A percentile compares a stretch with the other conserved stretches of the same genome.
Conservation (phyloP, 2,329 filamentous ascomycete genomes). For the Aureobasidium sp. region DNA sequence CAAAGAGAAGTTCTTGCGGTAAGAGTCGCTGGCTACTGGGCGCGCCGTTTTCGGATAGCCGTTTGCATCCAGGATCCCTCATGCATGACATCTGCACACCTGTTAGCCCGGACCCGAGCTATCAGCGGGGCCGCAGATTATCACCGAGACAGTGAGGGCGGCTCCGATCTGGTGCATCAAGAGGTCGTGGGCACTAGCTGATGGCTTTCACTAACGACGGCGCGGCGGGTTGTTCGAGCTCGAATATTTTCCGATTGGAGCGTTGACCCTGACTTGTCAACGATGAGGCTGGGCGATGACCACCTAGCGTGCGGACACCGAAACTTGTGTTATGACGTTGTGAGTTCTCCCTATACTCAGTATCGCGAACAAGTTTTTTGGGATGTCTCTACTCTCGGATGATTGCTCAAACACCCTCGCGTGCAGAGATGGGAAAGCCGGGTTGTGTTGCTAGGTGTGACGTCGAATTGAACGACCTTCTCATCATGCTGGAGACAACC, state of each 20-base stretch:
- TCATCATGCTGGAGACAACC: neutral
- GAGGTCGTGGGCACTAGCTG: neutral
- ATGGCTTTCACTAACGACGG: neutral
- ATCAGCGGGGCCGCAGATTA: conserved; percentile 2
- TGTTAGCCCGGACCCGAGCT: neutral
- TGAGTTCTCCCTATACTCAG: too few species aligned
- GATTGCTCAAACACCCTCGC: neutral
- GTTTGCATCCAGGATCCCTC: neutral
- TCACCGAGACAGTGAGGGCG: neutral
- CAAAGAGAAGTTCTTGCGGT: neutral
- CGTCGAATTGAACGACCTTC: neutral
- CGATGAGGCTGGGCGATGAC: too few species aligned
- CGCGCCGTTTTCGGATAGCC: neutral
- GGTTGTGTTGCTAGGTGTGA: neutral
- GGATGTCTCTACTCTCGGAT: too few species aligned
- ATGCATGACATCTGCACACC: conserved; percentile 6
- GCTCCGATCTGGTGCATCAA: neutral
- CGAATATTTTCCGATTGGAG: neutral
- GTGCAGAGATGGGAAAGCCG: neutral
- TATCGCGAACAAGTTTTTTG: neutral
- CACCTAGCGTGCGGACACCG: too few species aligned
- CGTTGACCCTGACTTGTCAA: neutral
- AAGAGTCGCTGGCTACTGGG: neutral
- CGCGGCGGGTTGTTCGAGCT: neutral
- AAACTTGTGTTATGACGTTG: too few species aligned